Evolutionary conservation across 2,329 filamentous ascomycete genomes (phyloP), one percentile per base, ranked within the genome.

Genomic region (Akanthomyces dipterigenus): DNA sequence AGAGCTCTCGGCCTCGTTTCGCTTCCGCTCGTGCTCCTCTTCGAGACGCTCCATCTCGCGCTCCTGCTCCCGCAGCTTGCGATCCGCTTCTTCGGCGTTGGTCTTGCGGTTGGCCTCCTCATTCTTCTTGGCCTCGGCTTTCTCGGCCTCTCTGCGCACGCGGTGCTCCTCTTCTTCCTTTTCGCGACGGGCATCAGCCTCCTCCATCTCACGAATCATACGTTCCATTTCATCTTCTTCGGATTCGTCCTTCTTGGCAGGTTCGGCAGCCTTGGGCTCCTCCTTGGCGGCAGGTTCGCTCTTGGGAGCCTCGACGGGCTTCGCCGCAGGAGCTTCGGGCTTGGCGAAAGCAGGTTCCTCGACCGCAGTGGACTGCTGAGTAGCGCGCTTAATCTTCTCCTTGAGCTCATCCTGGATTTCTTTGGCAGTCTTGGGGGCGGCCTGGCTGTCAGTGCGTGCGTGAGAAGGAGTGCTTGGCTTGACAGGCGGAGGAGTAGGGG

Each of bases 371-470:
- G 70, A 72, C 58, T 75, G 67, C 34, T 68, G 73, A 2, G 78
- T 79, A 60, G 86, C 85, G 57, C 84, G 83, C 70, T 87, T 85
- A 70, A 96, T 88, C 71, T 91, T 88, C 72, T 89, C 86, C 74
- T 89, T 88, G 70, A 93, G 89, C 75, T 96, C 91, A 66, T 90
- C 85, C 62, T 88, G 88, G 65, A 91, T 91, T 76, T 96, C 89
- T 72, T 93, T 89, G 40, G 85, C 84, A 1, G 88, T 88, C 81
- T 95, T 95, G 46, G 78, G 78, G 26, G 80, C 80, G 22, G 77
- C 73, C n/a, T 77, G 82, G 75, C 88, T 93, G 56, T 96, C 91
- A 18, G 85, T 81, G 46, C 90, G 88, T 60, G 76, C 77, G 68
- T 95, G 90, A 22, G 88, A 81, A 22, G 86, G 81, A 48, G 84